Base-by-base conservation (phyloP, 2,329 filamentous ascomycete genomes). In the Claviceps sp. region DNA sequence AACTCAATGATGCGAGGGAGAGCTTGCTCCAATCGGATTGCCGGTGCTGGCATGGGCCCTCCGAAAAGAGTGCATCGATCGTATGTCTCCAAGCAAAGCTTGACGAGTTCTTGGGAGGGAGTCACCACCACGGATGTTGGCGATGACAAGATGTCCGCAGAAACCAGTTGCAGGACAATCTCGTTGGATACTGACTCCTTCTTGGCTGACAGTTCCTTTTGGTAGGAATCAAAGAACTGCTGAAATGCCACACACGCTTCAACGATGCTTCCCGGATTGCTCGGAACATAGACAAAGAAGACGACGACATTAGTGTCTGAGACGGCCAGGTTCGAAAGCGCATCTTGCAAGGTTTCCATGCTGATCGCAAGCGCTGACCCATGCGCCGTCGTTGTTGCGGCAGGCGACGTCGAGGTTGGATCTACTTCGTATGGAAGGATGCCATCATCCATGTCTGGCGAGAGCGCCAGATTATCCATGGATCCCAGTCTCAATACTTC, bases 181-280 rank as follows among this genome's bases (percentile, higher is more conserved):
- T 91, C 85, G 52, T 80, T 82, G 22, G 69, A 61, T 4, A 72
- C 64, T 6, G 68, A 59, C 50, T 72, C 62, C 54, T 68, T 71
- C 52, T 71, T 73, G 20, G 69, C 67, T 2, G 67, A 63, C 9
- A 67, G 60, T 7, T 69, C 63, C 53, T 72, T 75, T 54, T 72
- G 74, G 47, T 76, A 76, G 3, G 70, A 65, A 55, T 87, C 81
- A 58, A 84, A 86, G 5, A 91, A 77, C 41, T 78, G 73, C 64
- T 86, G 83, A 62, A 91, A 91, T 11, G 84, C 81, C 11, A 79
- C 75, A 61, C 86, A 91, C 1, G 87, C 77, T 55, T 89, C 82
- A 14, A 85, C 75, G 61, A 87, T 69, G 52, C 82, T 78, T 4
- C 74, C 72, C 1, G 79, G 72, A 46, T 77, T 74, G 16, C 78